Conservation (phyloP, 805 yeast species). For the Kodamaea neixiangensis region DNA sequence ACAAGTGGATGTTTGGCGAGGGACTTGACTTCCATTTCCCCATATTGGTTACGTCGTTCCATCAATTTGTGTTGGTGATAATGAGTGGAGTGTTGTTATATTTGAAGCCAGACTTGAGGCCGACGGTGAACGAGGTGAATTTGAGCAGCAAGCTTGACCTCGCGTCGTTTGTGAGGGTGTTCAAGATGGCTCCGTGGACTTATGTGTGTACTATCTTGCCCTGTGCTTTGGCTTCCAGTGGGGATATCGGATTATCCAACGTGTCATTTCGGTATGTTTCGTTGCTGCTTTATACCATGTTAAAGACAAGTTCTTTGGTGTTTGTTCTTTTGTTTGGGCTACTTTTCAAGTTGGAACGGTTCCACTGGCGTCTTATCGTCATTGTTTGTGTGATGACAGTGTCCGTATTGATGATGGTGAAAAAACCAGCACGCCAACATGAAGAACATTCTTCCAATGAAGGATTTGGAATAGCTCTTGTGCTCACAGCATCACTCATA, state of each 20-base stretch:
- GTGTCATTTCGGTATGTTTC: constrained; percentile 78
- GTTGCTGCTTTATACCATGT: constrained; percentile 85
- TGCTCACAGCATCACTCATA: constrained; percentile 73
- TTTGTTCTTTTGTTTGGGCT: constrained; percentile 91
- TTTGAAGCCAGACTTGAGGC: constrained; percentile 50
- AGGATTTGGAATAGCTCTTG: constrained; percentile 67
- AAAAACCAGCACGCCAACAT: constrained; percentile 23
- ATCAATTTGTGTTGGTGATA: constrained; percentile 69
- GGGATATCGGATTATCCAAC: constrained; percentile 93
- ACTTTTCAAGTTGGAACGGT: constrained; percentile 72
- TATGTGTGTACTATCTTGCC: constrained; percentile 67
- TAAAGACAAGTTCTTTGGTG: constrained; percentile 83
- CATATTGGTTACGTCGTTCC: constrained; percentile 78
- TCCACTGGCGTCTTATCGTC: constrained; percentile 63
- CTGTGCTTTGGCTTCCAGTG: constrained; percentile 84
- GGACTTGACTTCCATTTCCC: constrained; percentile 83
- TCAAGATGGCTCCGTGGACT: constrained; percentile 20
- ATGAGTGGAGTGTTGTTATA: constrained; percentile 51
- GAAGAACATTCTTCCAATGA: constrained; percentile 21
- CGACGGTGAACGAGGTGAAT: constrained; percentile 21
- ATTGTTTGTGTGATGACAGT: constrained; percentile 78
- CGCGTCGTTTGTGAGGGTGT: constrained; percentile 19
- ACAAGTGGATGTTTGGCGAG: constrained; percentile 94
- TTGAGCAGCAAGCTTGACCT: constrained; percentile 11
- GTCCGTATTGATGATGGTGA: constrained; percentile 89